These are phyloP conservation scores for Euphorbia corollata DNA, from an alignment of 441 rosid genomes.

Conservation along the genomic window DNA sequence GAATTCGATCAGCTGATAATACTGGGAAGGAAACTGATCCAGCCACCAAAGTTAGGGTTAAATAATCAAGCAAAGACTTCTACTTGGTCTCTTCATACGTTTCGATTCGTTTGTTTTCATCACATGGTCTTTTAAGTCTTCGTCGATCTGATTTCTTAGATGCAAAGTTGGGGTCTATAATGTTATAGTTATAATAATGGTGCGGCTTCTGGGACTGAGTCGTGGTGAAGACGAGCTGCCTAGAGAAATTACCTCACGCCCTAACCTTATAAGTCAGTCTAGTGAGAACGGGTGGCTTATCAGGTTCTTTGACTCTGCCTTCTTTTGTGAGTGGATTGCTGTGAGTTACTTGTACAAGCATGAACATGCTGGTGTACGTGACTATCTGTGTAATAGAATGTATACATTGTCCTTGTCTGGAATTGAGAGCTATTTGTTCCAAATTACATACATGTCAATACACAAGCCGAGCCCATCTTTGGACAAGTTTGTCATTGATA, in stretches of 20 bases:
- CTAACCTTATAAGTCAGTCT: conserved; percentile 54
- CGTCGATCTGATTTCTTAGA: conserved; percentile 21
- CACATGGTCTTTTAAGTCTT: conserved; percentile 21
- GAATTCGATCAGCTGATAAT: conserved; percentile 18
- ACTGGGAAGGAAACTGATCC: conserved; percentile 18
- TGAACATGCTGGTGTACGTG: conserved; percentile 85
- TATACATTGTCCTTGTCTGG: conserved; percentile 86
- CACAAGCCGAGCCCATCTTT: conserved; percentile 96
- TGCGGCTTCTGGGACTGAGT: conserved; percentile 76
- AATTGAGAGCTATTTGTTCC: conserved; percentile 86
- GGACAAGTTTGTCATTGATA: conserved; percentile 95
- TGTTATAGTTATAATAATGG: conserved; percentile 56
- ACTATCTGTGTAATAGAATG: conserved; percentile 95
- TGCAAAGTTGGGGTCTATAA: conserved; percentile 30
- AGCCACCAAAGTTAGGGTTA: conserved; percentile 36
- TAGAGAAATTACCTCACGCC: conserved; percentile 71
- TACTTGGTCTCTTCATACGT: conserved; percentile 22
- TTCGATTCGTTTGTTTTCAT: conserved; percentile 15
- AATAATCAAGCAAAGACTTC: conserved; percentile 19
- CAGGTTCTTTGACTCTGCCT: conserved; percentile 90
- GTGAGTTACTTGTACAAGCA: conserved; percentile 98
- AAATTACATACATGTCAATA: conserved; percentile 86
- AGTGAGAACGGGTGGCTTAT: conserved; percentile 97
- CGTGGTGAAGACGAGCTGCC: conserved; percentile 76
- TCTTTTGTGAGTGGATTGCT: conserved; percentile 99